Base-by-base conservation (phyloP, 192 early-diverging fungal species). In the Podila epigama region DNA sequence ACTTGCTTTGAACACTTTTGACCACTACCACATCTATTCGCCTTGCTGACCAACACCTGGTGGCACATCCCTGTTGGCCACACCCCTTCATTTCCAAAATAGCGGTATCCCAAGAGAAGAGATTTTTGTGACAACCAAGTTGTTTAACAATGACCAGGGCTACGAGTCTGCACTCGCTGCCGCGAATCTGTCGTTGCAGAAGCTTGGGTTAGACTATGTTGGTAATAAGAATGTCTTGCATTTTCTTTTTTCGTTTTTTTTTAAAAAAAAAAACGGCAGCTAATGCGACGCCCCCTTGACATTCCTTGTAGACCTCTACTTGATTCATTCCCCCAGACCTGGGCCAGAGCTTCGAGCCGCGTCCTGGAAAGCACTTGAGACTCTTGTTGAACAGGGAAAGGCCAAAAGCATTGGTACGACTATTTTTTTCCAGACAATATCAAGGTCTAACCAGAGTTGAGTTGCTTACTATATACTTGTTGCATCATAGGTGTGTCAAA, bases 121-220 rank as follows among this genome's bases (percentile, higher is more conserved):
- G 62, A 80, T 91, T 37, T 91, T 86, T 67, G 68, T 91, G 28
- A 89, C 88, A 13, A 89, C 89, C 4, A 91, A 91, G 65, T 75
- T 91, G 13, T 81, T 69, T 78, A 69, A 85, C 56, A 8, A 75
- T 10, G 82, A 89, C 65, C 87, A 89, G 44, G 85, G 85, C 0
- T 83, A 64, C 53, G 70, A 86, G 1, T 75, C 66, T 28, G 82
- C 83, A 11, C 60, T 88, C 10, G 54, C 78, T 39, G 89, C 85
- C 22, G 82, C 85, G 51, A 83, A 87, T 41, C 58, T 63, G 22
- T 86, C 87, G 27, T 68, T 90, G 53, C 25, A 81, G 50, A 82
- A 81, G 20, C 82, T 92, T 9, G 78, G 80, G 3, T 53, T 83
- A 29, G 80, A 70, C 12, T 90, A 89, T 60, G 51, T 92, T 36